These are phyloP conservation scores for Mycena sanguinolenta DNA, from an alignment of 768 basidiomycete species.

Conservation along the genomic window DNA sequence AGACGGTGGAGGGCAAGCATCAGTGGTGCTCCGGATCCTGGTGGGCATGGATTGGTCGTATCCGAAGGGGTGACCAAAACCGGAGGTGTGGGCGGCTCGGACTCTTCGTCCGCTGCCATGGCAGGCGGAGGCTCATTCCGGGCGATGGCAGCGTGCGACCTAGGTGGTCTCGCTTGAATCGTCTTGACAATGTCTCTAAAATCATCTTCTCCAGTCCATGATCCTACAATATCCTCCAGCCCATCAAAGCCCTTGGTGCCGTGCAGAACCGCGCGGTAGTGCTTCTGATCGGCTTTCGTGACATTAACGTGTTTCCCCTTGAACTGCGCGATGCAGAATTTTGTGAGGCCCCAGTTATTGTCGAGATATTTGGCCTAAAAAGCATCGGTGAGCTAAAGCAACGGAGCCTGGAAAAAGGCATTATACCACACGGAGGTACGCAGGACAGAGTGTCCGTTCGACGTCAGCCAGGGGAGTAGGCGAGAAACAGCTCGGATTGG, in stretches of 20 bases:
- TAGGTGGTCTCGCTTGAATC: slow-evolving; percentile 58
- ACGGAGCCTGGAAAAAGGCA: slow-evolving; percentile 23
- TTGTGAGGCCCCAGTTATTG: slow-evolving; percentile 87
- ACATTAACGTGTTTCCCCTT: slow-evolving; percentile 71
- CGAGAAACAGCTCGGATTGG: slow-evolving; percentile 92
- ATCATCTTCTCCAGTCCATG: slow-evolving; percentile 74
- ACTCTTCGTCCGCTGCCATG: slow-evolving; percentile 30
- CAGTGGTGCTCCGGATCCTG: slow-evolving; percentile 63
- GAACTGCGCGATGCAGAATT: slow-evolving; percentile 90
- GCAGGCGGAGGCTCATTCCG: neutral
- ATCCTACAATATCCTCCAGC: slow-evolving; percentile 63
- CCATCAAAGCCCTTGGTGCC: slow-evolving; percentile 74
- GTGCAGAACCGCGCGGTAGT: slow-evolving; percentile 65
- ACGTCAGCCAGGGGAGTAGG: slow-evolving; percentile 76
- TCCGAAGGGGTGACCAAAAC: slow-evolving; percentile 60
- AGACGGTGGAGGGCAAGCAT: slow-evolving; percentile 22
- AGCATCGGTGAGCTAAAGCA: slow-evolving; percentile 11
- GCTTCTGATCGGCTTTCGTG: slow-evolving; percentile 71
- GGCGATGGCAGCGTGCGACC: slow-evolving; percentile 32
- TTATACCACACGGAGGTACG: slow-evolving; percentile 84
- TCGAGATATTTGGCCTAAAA: slow-evolving; percentile 83
- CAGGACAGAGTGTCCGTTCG: slow-evolving; percentile 75
- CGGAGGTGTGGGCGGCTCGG: slow-evolving; percentile 7
- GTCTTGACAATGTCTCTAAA: slow-evolving; percentile 66
- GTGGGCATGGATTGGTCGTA: slow-evolving; percentile 72